Percentiles rank a stretch among this genome's conserved stretches.
Conservation (phyloP, 164 flowering plant genomes). For the Chimonanthus salicifolius region DNA sequence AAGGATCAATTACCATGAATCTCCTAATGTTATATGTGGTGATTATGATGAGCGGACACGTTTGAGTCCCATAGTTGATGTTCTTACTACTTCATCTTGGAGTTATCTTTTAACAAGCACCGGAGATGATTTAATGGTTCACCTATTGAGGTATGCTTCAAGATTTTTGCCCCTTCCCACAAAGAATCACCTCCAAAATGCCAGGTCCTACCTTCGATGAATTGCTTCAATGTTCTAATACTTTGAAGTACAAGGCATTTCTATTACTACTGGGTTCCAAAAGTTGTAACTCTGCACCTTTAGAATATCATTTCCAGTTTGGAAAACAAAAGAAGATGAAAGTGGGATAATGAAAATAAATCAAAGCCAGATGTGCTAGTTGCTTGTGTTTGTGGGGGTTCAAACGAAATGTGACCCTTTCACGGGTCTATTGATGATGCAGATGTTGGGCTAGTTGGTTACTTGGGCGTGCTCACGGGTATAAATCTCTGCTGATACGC, state of each 20-base stretch:
- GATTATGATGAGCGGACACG: constrained; percentile 40
- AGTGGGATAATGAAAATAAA: constrained; percentile 11
- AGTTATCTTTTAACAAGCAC: constrained; percentile 49
- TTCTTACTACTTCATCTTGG: constrained; percentile 55
- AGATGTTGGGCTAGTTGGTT: too few species aligned
- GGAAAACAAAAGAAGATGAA: constrained; percentile 37
- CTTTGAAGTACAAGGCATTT: constrained; percentile 10
- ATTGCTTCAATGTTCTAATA: constrained; percentile 15
- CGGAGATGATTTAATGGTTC: constrained; percentile 60
- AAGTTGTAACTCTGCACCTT: constrained; percentile 4
- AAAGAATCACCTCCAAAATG: constrained; percentile 46
- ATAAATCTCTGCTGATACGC: too few species aligned
- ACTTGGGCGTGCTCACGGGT: too few species aligned
- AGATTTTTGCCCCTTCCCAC: constrained; percentile 56
- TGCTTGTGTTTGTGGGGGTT: too few species aligned
- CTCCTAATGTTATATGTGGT: constrained; percentile 43
- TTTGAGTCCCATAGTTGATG: constrained; percentile 34
- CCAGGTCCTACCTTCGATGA: constrained; percentile 49
- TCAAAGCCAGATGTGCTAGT: constrained; percentile 3
- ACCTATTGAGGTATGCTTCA: constrained; percentile 48
- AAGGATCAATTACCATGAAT: constrained; percentile 10
- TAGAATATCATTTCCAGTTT: constrained; percentile 11
- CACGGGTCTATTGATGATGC: too few species aligned
- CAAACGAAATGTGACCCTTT: too few species aligned
- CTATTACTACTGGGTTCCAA: constrained; percentile 5